Conservation (phyloP, 2,329 filamentous ascomycete genomes). For the Graphilbum sp. region DNA sequence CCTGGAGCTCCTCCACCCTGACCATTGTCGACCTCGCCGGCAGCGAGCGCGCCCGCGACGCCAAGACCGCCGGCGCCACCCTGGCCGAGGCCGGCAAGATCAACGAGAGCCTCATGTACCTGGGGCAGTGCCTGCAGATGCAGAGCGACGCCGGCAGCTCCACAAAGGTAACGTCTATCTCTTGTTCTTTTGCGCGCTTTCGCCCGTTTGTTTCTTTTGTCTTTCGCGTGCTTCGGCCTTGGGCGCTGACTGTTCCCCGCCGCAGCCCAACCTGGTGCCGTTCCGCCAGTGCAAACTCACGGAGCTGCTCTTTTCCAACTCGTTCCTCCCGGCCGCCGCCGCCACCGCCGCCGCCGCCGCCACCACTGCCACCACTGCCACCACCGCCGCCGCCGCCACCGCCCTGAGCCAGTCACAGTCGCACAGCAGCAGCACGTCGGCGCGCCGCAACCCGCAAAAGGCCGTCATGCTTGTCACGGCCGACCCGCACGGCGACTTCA, state of each 20-base stretch:
- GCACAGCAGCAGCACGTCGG: conserved; percentile 1
- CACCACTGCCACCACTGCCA: conserved; percentile 4
- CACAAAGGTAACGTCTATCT: conserved; percentile 57
- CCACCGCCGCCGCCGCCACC: no score
- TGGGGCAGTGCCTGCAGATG: conserved; percentile 92
- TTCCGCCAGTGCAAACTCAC: conserved; percentile 77
- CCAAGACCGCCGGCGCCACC: conserved; percentile 85
- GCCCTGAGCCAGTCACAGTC: conserved; percentile 19
- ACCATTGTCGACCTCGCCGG: conserved; percentile 88
- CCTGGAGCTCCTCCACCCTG: conserved; percentile 63
- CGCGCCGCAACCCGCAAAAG: conserved; percentile 56
- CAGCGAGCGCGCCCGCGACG: conserved; percentile 81
- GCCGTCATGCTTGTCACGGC: conserved; percentile 94
- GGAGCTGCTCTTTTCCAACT: conserved; percentile 77
- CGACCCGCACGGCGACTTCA: conserved; percentile 85
- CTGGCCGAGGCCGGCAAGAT: conserved; percentile 95
- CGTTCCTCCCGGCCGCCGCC: conserved; percentile 47
- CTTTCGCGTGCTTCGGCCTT: no score
- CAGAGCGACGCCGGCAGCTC: conserved; percentile 65
- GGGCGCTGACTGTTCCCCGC: no score
- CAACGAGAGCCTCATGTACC: conserved; percentile 95
- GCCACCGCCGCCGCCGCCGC: no score
- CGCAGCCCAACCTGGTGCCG: conserved; percentile 53
- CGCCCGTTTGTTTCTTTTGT: no score
- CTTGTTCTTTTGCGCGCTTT: no score